phyloP scores from a whole-genome alignment of 192 early-diverging fungal species.

The Mycoemilia scoparia region DNA sequence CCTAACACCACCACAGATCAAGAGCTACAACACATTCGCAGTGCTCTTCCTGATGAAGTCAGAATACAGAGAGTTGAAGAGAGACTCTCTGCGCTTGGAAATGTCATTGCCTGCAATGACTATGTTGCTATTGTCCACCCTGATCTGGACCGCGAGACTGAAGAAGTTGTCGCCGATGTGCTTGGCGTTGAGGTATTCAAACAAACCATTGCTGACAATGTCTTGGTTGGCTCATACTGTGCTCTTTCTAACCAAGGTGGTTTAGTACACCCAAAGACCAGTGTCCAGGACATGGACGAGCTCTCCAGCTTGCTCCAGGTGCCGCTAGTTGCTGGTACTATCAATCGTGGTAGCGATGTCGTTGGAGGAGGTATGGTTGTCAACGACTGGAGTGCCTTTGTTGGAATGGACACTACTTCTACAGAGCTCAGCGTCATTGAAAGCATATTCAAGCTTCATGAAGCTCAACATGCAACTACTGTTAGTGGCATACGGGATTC shows the following conservation, averaged over 20 bases:
- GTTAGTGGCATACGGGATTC: constrained; percentile 87
- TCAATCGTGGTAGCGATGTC: constrained; percentile 95
- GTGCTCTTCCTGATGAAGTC: constrained; percentile 84
- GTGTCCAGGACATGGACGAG: constrained; percentile 95
- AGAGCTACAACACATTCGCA: constrained; percentile 93
- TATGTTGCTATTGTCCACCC: constrained; percentile 97
- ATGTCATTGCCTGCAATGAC: constrained; percentile 99
- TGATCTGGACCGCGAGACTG: constrained; percentile 94
- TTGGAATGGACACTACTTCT: constrained; percentile 86
- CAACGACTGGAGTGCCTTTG: constrained; percentile 97
- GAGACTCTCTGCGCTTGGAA: constrained; percentile 89
- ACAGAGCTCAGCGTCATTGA: constrained; percentile 96
- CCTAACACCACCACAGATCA: constrained; percentile 93
- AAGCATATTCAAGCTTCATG: constrained; percentile 93
- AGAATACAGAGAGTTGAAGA: constrained; percentile 95
- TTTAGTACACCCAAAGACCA: constrained; percentile 86
- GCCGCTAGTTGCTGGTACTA: constrained; percentile 92
- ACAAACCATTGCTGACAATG: constrained; percentile 95
- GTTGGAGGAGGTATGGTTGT: constrained; percentile 95
- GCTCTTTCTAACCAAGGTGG: constrained; percentile 95
- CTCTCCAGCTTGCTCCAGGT: constrained; percentile 91
- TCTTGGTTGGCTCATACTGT: constrained; percentile 89
- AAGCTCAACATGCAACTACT: constrained; percentile 72
- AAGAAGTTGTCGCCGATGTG: constrained; percentile 97
- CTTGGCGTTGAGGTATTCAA: constrained; percentile 95